Evolutionary conservation across 129 eudicot species (phyloP), one percentile per base, ranked within the genome.

Genomic region (Calendula officinalis): DNA sequence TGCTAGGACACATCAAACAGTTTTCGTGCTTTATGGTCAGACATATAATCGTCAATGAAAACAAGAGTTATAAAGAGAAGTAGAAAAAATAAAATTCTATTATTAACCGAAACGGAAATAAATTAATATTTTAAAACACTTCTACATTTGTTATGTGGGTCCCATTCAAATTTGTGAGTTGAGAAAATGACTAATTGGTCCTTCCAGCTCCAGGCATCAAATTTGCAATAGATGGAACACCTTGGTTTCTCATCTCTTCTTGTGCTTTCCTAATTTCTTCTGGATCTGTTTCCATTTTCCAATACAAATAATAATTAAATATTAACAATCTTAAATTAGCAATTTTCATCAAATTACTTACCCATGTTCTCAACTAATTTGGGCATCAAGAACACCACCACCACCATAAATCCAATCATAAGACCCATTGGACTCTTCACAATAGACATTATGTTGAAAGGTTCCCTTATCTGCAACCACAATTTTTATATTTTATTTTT

Each of bases 371-470:
- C 95, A 62, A 82, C 86, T 55, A 94, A 57, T 74, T 94, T 94
- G 16, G 97, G 99, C 99, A 94, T 94, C 77, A 92, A 36, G 71
- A 92, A 92, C 75, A 92, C 69, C 83, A 88, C 95, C 65, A 94
- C 50, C 55, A 83, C 68, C 99, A 94, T 94, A 77, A 94, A 94
- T 38, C 99, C 96, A 32, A 94, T 80, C 99, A 94, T 94, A 69
- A 94, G 82, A 43, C 99, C 96, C 96, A 94, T 94, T 55, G 99
- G 99, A 60, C 99, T 94, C 63, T 94, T 94, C 81, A 88, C 83
- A 32, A 94, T 6, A 6, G 92, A 83, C 95, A 94, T 76, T 44
- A 82, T 33, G 55, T 74, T 66, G 80, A 94, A 94, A 22, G 99
- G 95, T 66, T 94, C 99, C 74, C 95, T 81, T 64, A 79, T 69